Conservation (phyloP, 2,329 filamentous ascomycete genomes). For the Albifimbria verrucaria region DNA sequence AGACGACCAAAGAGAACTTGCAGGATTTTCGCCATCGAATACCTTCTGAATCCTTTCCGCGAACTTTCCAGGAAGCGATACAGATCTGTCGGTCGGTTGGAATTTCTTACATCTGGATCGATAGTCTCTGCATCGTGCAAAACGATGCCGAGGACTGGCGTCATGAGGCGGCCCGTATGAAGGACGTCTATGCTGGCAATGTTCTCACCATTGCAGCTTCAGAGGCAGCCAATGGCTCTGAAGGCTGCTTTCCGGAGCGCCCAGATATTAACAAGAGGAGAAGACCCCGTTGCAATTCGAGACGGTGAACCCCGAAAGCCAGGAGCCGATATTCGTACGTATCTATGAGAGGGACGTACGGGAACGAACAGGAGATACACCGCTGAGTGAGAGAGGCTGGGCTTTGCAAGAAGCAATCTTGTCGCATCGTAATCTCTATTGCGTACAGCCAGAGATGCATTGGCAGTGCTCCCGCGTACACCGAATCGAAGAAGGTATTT, state of each 20-base stretch:
- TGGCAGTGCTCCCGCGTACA: background rate
- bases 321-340: background rate
- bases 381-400: background rate
- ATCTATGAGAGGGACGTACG: background rate
- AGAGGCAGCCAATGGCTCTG: background rate
- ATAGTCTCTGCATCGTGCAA: background rate
- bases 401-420: background rate
- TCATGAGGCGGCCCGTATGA: background rate
- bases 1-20: background rate
- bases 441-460: background rate
- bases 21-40: background rate
- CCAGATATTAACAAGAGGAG: background rate
- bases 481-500: background rate
- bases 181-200: background rate
- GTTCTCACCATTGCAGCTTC: background rate
- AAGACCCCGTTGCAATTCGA: slow-evolving; percentile 8
- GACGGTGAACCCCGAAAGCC: background rate
- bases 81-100: background rate
- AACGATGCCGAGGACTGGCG: background rate
- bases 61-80: background rate
- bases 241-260: background rate
- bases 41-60: background rate
- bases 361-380: background rate
- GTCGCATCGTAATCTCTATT: background rate
- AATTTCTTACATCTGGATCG: background rate